Conservation (phyloP, 257 asterid species). For the Phtheirospermum japonicum region DNA sequence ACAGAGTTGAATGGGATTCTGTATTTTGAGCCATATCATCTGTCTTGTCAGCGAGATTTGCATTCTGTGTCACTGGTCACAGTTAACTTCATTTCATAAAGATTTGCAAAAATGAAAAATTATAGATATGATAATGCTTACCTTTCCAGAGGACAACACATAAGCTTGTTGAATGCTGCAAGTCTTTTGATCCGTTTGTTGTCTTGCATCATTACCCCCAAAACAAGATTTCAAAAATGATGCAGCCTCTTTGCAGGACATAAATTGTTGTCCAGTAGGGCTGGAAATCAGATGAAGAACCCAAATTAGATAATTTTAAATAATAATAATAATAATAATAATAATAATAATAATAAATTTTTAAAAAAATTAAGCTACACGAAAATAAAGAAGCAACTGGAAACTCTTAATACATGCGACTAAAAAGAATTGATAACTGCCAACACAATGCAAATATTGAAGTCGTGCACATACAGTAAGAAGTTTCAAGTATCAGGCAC, state of each 20-base stretch:
- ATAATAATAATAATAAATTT: too few species aligned
- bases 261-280: constrained; percentile 78
- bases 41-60: constrained; percentile 34
- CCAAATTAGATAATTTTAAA: constrained; percentile 27
- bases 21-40: constrained; percentile 29
- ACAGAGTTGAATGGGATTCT: constrained; percentile 40
- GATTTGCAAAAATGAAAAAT: constrained; percentile 17
- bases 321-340: too few species aligned
- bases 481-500: neutral
- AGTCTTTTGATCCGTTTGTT: constrained; percentile 43
- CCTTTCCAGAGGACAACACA: constrained; percentile 46
- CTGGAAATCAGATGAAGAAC: constrained; percentile 41
- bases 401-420: too few species aligned
- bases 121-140: constrained; percentile 32
- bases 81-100: constrained; percentile 29
- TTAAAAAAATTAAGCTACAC: constrained; percentile 18
- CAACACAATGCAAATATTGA: neutral
- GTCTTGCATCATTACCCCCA: constrained; percentile 39
- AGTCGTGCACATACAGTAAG: neutral
- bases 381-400: constrained; percentile 8
- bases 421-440: neutral
- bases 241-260: constrained; percentile 89
- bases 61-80: constrained; percentile 46
- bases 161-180: constrained; percentile 42
- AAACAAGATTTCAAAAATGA: constrained; percentile 64